Evolutionary conservation across 2,329 filamentous ascomycete genomes (phyloP).

Genomic region (Pestalotiopsis sp.): DNA sequence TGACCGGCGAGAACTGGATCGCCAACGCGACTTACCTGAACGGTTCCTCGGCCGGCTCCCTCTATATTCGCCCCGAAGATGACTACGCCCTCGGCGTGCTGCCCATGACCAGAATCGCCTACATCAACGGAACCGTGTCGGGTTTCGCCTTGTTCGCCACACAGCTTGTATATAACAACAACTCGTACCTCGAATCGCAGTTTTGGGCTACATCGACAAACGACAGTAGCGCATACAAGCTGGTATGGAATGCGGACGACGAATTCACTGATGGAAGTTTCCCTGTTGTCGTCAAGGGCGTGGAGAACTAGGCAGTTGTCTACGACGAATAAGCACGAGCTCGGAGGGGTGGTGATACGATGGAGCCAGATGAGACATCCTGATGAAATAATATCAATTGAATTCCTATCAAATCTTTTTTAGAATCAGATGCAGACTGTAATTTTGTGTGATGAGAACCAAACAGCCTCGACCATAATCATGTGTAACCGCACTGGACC

Average conservation of each 20-base stretch:
- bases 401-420: no score
- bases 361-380: no score
- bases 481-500: no score
- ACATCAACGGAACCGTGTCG: conserved; percentile 21
- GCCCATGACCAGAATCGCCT: conserved; percentile 10
- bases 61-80: conserved; percentile 16
- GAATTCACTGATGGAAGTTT: neutral
- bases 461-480: no score
- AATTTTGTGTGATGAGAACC: no score
- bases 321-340: no score
- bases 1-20: conserved; percentile 23
- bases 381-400: no score
- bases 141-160: conserved; percentile 25
- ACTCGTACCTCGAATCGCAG: conserved; percentile 22
- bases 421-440: no score
- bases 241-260: neutral
- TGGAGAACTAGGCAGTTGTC: neutral
- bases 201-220: conserved; percentile 21
- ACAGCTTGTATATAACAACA: conserved; percentile 24
- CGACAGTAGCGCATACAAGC: conserved; percentile 13
- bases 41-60: conserved; percentile 19
- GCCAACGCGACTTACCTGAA: conserved; percentile 22
- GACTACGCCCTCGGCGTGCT: conserved; percentile 13
- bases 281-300: neutral
- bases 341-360: no score